Evolutionary conservation across 192 early-diverging fungal species (phyloP).

Genomic region (Dissophora ornata): DNA sequence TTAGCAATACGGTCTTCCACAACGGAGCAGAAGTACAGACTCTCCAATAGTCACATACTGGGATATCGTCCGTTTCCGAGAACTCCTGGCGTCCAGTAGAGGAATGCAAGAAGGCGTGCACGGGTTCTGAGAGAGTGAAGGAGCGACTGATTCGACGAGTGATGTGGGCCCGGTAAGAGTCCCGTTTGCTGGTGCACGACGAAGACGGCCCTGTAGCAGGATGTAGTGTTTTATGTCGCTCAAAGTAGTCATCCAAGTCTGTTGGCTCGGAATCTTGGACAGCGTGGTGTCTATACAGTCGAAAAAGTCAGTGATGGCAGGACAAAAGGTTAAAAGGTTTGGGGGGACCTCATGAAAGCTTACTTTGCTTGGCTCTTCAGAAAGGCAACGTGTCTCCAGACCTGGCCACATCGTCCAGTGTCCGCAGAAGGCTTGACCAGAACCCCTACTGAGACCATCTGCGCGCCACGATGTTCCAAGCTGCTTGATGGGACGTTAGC

Average conservation of each 20-base stretch:
- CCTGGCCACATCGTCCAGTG: conserved; percentile 58
- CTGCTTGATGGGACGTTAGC: conserved; percentile 48
- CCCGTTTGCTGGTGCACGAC: conserved; percentile 29
- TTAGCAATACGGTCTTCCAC: too few relatives aligned
- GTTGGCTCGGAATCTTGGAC: conserved; percentile 11
- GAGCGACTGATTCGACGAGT: conserved; percentile 43
- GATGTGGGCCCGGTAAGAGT: conserved; percentile 22
- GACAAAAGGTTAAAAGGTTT: too few relatives aligned
- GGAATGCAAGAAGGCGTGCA: neutral
- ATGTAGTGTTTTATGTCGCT: conserved; percentile 11
- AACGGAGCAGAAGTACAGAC: too few relatives aligned
- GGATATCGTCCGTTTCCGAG: conserved; percentile 23
- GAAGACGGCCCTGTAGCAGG: conserved; percentile 14
- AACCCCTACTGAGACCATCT: conserved; percentile 63
- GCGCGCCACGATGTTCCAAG: conserved; percentile 60
- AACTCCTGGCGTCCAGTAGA: neutral
- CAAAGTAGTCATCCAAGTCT: conserved; percentile 25
- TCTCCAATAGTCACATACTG: too few relatives aligned
- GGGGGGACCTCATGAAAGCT: neutral
- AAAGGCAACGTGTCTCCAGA: conserved; percentile 62
- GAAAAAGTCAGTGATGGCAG: too few relatives aligned
- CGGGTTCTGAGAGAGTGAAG: conserved; percentile 41
- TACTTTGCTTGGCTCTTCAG: conserved; percentile 56
- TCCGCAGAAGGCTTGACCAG: conserved; percentile 57
- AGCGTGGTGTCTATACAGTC: conserved; percentile 9